These are phyloP conservation scores for Neolentinus lepideus DNA, from an alignment of 1,284 basidiomycete species.

Conservation along the genomic window DNA sequence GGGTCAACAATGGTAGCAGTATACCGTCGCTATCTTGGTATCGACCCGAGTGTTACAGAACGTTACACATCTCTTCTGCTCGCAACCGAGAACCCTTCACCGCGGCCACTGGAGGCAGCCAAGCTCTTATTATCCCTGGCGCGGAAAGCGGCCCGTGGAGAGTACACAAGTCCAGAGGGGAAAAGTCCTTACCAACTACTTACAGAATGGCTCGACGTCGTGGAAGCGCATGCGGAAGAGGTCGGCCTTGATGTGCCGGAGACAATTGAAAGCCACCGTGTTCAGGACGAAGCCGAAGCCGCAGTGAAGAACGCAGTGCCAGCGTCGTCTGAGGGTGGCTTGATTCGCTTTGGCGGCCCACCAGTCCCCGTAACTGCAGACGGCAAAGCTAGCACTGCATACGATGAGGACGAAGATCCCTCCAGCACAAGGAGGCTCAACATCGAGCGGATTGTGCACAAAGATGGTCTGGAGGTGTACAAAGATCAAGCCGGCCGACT, in stretches of 20 bases:
- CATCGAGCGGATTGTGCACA: conserved; percentile 78
- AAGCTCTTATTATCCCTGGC: conserved; percentile 85
- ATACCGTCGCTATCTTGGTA: conserved; percentile 85
- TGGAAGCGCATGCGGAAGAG: conserved; percentile 88
- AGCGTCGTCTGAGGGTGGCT: conserved; percentile 49
- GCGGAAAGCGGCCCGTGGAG: conserved; percentile 75
- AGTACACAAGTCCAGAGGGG: conserved; percentile 85
- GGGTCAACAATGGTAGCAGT: conserved; percentile 83
- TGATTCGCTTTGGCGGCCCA: conserved; percentile 74
- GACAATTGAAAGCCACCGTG: conserved; percentile 39
- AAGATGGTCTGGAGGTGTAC: conserved; percentile 84
- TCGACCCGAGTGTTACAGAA: conserved; percentile 84
- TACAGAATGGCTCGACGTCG: conserved; percentile 88
- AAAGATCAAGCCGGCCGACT: conserved; percentile 95
- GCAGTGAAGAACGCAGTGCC: conserved; percentile 25
- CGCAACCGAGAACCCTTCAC: conserved; percentile 48
- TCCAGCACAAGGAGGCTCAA: conserved; percentile 71
- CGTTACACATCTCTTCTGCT: conserved; percentile 78
- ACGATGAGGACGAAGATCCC: conserved; percentile 82
- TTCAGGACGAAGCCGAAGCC: conserved; percentile 30
- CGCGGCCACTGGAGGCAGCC: conserved; percentile 89
- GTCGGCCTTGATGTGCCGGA: conserved; percentile 87
- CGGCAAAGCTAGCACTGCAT: conserved; percentile 41
- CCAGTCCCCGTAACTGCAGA: conserved; percentile 47
- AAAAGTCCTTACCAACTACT: conserved; percentile 96